Evolutionary conservation across 257 asterid genomes (phyloP).

Genomic region (Ligustrum vulgare): DNA sequence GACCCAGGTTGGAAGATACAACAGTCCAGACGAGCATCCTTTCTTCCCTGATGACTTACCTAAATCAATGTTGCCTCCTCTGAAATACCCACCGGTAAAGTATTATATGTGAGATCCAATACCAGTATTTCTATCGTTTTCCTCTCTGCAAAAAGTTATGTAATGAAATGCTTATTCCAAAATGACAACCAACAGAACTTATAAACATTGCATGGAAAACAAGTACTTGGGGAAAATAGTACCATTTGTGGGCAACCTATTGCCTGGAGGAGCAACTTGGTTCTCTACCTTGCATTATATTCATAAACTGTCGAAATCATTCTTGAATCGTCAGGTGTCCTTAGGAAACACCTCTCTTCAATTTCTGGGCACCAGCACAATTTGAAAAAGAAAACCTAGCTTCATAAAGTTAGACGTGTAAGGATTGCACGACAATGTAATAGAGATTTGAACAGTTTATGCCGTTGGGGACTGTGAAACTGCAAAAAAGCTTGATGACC

Average conservation of each 20-base stretch:
- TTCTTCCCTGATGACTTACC: slow-evolving; percentile 78
- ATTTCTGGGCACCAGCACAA: neutral
- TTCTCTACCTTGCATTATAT: neutral
- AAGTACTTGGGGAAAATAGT: neutral
- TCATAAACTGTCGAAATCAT: neutral
- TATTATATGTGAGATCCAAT: neutral
- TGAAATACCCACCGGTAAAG: slow-evolving; percentile 77
- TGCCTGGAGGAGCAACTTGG: neutral
- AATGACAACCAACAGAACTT: neutral
- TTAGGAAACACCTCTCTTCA: neutral
- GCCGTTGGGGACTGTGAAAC: neutral
- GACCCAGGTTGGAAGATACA: slow-evolving; percentile 83
- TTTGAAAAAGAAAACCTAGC: neutral
- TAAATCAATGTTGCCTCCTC: slow-evolving; percentile 72
- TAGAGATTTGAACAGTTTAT: neutral
- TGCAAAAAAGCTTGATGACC: too few relatives aligned
- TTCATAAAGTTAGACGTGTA: neutral
- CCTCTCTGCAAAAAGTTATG: neutral
- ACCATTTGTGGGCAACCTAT: neutral
- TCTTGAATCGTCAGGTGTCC: neutral
- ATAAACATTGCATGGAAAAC: neutral
- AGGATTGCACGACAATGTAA: neutral
- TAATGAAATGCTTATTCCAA: neutral
- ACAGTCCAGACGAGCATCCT: slow-evolving; percentile 91
- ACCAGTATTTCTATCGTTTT: neutral